Evolutionary conservation across 805 yeast species (phyloP).

Genomic region (Suhomyces pyralidae): DNA sequence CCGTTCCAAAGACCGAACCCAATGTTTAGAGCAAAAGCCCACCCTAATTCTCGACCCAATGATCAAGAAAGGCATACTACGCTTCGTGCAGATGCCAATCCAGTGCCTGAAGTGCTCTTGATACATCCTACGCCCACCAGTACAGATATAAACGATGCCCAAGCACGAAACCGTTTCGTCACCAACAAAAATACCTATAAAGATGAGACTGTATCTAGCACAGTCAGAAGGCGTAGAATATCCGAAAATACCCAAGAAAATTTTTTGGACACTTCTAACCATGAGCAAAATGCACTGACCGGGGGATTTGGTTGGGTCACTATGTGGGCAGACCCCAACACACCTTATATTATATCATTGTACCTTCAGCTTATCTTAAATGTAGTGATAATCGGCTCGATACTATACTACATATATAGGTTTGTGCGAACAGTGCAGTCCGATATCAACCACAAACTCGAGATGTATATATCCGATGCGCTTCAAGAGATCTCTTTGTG

Average conservation of each 20-base stretch:
- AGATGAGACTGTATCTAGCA: neutral
- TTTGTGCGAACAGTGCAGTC: conserved; percentile 54
- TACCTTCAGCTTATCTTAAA: conserved; percentile 67
- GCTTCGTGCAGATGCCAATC: neutral
- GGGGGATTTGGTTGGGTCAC: neutral
- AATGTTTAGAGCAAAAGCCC: neutral
- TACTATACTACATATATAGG: conserved; percentile 50
- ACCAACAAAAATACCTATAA: neutral
- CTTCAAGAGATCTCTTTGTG: conserved; percentile 66
- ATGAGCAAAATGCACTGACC: neutral
- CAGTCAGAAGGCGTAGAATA: neutral
- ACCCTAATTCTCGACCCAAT: neutral
- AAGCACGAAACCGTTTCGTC: neutral
- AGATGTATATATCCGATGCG: conserved; percentile 57
- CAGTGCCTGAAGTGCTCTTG: neutral
- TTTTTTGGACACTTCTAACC: neutral
- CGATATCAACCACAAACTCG: conserved; percentile 73
- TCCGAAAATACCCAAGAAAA: neutral
- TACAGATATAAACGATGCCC: neutral
- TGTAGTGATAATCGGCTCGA: conserved; percentile 44
- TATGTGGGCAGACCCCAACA: conserved; percentile 36
- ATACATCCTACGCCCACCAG: neutral
- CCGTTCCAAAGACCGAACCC: neutral
- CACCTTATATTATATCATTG: conserved; percentile 56
- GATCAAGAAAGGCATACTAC: neutral